Conservation (phyloP, 306 rosid genomes). For the Inga leiocalycina region DNA sequence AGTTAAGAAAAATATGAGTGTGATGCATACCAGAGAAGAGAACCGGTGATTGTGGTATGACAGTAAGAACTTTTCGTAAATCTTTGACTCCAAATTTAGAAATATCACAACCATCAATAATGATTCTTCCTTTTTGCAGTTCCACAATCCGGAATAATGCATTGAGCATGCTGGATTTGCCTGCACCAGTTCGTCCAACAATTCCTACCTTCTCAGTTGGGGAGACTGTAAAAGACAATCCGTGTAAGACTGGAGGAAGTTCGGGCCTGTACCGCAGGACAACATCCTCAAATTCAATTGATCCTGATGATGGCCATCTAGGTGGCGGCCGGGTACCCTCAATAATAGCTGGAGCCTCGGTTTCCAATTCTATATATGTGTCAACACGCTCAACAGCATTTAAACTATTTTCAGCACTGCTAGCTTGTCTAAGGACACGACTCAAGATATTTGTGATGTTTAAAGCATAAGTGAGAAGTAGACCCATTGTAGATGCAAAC, state of each 20-base stretch:
- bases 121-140: conserved; percentile 69
- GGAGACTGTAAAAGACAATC: conserved; percentile 63
- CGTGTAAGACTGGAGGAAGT: conserved; percentile 87
- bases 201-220: conserved; percentile 86
- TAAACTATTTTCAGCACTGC: conserved; percentile 82
- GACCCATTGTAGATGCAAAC: conserved; percentile 86
- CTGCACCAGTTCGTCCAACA: conserved; percentile 97
- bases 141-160: conserved; percentile 87
- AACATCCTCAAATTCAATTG: conserved; percentile 73
- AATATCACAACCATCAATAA: conserved; percentile 71
- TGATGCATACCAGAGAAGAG: conserved; percentile 76
- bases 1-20: background rate
- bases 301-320: conserved; percentile 86
- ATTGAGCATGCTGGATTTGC: conserved; percentile 94
- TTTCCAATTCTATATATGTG: conserved; percentile 63
- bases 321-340: conserved; percentile 74
- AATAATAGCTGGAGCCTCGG: conserved; percentile 72
- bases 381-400: conserved; percentile 91
- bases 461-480: conserved; percentile 81
- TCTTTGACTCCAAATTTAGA: conserved; percentile 71
- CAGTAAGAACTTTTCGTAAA: conserved; percentile 72
- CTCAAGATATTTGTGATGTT: conserved; percentile 80
- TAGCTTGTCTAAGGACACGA: conserved; percentile 80
- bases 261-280: conserved; percentile 85
- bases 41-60: conserved; percentile 92